Conservation (phyloP, 2,329 filamentous ascomycete genomes). For the Apiospora phragmitis region DNA sequence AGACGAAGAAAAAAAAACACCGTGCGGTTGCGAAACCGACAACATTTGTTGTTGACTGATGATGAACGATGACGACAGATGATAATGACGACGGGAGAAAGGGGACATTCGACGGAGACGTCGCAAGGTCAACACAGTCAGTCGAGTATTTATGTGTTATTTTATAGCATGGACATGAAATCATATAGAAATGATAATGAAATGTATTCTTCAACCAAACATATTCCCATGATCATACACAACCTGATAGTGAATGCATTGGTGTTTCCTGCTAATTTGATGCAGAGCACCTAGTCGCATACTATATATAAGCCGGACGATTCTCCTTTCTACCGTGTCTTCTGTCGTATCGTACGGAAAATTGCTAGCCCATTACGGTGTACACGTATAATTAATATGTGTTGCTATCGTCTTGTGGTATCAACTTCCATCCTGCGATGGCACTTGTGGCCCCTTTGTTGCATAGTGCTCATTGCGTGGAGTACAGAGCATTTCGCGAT, state of each 20-base stretch:
- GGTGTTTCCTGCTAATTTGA: too few species aligned
- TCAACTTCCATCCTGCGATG: too few species aligned
- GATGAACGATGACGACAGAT: not conserved
- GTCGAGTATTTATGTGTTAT: constrained; percentile 1
- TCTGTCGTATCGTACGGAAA: too few species aligned
- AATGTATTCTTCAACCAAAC: not conserved
- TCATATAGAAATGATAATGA: constrained; percentile 7
- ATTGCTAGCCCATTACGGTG: too few species aligned
- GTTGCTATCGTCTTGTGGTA: too few species aligned
- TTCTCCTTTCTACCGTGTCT: too few species aligned
- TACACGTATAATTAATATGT: too few species aligned
- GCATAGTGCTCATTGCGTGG: too few species aligned
- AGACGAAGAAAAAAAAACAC: not conserved
- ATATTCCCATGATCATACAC: not conserved
- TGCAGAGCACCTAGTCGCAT: too few species aligned
- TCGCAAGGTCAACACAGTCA: not conserved
- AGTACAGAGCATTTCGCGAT: not conserved
- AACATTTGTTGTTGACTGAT: not conserved
- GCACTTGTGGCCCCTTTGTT: too few species aligned
- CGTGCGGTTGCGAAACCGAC: not conserved
- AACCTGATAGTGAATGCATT: not conserved
- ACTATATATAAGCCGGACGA: too few species aligned
- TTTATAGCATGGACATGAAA: constrained; percentile 7
- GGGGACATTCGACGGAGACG: not conserved
- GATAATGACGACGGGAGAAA: not conserved